These are phyloP conservation scores for Ogataea ganodermae DNA, from an alignment of 805 yeast genomes.

Conservation along the genomic window DNA sequence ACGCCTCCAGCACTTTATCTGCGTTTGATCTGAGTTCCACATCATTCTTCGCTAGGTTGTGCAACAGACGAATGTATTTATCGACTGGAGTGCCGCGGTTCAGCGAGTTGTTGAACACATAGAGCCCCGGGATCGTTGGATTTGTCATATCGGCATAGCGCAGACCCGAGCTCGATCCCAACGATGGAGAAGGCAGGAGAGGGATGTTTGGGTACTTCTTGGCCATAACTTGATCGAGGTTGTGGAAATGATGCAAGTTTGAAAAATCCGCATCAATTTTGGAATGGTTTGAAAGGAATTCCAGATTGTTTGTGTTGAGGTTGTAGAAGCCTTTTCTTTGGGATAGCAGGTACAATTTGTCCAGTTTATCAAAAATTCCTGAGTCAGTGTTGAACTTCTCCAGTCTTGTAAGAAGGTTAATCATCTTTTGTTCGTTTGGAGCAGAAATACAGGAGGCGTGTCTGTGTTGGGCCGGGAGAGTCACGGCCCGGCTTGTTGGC, in stretches of 20 bases:
- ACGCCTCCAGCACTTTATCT: conserved; percentile 30
- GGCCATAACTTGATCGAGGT: conserved; percentile 29
- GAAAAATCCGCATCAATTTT: conserved; percentile 26
- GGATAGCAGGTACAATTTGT: conserved; percentile 32
- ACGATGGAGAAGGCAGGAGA: conserved; percentile 22
- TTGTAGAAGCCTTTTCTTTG: conserved; percentile 37
- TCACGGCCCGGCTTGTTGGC: neutral
- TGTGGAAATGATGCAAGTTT: conserved; percentile 32
- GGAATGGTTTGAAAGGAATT: conserved; percentile 31
- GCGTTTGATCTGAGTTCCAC: conserved; percentile 32
- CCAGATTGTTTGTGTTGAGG: conserved; percentile 31
- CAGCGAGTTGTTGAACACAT: conserved; percentile 19
- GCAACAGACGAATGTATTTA: conserved; percentile 28
- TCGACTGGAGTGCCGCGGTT: conserved; percentile 29
- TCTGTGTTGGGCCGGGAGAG: conserved; percentile 17
- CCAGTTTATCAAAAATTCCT: conserved; percentile 33
- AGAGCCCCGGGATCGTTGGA: conserved; percentile 21
- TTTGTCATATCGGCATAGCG: conserved; percentile 9
- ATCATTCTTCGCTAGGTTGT: conserved; percentile 36
- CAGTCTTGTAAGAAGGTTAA: conserved; percentile 30
- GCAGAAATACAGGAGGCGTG: conserved; percentile 31
- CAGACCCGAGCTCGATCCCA: neutral
- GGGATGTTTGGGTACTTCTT: conserved; percentile 27
- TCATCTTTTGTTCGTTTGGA: conserved; percentile 32
- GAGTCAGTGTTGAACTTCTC: conserved; percentile 31